These are phyloP conservation scores for Cyphellophora europaea DNA, from an alignment of 2,329 filamentous ascomycete genomes.

Conservation along the genomic window DNA sequence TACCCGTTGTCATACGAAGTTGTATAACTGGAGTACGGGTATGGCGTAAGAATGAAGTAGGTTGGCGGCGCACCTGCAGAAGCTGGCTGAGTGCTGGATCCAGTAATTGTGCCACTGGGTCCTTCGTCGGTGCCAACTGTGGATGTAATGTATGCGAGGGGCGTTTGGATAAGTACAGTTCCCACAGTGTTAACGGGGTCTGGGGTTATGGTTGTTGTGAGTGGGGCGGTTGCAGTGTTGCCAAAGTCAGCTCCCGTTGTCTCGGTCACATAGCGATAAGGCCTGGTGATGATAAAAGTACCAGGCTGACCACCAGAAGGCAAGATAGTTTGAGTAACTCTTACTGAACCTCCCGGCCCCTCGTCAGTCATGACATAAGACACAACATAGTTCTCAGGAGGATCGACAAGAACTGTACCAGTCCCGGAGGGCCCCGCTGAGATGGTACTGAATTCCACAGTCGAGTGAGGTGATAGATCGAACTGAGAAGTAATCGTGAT, in stretches of 20 bases:
- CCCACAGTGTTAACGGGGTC: not conserved
- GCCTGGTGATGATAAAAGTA: not conserved
- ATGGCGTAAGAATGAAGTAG: not conserved
- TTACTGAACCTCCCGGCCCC: not conserved
- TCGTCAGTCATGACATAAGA: not conserved
- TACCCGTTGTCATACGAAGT: not conserved
- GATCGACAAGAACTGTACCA: not conserved
- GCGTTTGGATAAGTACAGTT: not conserved
- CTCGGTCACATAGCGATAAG: not conserved
- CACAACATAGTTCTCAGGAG: not conserved
- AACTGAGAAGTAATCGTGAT: not conserved
- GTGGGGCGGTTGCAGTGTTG: not conserved
- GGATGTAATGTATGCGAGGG: not conserved
- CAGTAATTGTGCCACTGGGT: not conserved
- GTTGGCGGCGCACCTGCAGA: not conserved
- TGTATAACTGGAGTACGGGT: not conserved
- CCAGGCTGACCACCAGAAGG: not conserved
- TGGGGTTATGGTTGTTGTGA: not conserved
- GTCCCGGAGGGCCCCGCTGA: not conserved
- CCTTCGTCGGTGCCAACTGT: constrained; percentile 2
- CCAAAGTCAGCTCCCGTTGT: not conserved
- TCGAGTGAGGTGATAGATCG: not conserved
- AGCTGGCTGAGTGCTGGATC: not conserved
- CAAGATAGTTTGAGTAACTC: not conserved
- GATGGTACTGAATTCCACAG: not conserved